Percentiles rank a stretch among this genome's conserved stretches.
phyloP scores from a whole-genome alignment of 768 basidiomycete species.

The Agaricus sinodeliciosus region DNA sequence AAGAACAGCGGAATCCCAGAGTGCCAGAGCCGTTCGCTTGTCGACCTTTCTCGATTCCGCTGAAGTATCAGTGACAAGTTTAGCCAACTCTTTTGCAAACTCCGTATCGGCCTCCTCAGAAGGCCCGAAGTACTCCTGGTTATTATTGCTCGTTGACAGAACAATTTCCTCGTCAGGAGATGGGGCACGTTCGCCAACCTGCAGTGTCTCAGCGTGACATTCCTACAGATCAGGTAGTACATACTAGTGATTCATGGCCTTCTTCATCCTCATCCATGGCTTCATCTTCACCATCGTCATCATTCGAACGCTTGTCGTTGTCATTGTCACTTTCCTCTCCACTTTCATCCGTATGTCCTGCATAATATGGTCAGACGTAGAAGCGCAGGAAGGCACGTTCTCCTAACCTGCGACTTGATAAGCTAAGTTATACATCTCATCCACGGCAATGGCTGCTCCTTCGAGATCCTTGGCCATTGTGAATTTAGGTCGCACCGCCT shows the following conservation, averaged over 20 bases:
- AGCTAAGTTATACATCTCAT: conserved; percentile 75
- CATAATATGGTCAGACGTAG: neutral
- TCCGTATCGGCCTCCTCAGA: conserved; percentile 88
- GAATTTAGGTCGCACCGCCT: conserved; percentile 87
- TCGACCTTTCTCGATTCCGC: conserved; percentile 81
- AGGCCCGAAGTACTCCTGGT: conserved; percentile 71
- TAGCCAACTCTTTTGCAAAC: conserved; percentile 93
- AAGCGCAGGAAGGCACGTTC: neutral
- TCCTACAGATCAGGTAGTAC: conserved; percentile 13
- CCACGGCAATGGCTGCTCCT: conserved; percentile 83
- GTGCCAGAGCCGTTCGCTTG: conserved; percentile 76
- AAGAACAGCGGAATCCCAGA: conserved; percentile 86
- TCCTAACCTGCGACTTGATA: conserved; percentile 55
- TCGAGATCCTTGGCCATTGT: conserved; percentile 66
- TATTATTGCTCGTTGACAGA: conserved; percentile 45
- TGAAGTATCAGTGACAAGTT: conserved; percentile 86
- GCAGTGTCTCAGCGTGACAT: neutral
- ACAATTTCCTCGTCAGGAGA: conserved; percentile 82
- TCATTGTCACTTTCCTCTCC: conserved; percentile 62
- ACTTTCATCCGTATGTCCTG: conserved; percentile 31
- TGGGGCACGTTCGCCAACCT: conserved; percentile 65
- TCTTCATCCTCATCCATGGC: conserved; percentile 64
- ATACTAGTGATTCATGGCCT: conserved; percentile 48
- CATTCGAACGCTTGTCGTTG: conserved; percentile 45
- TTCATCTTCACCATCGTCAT: conserved; percentile 39